phyloP scores from a whole-genome alignment of 176 grass and related monocot species.

The Hsuehochloa calcarea region DNA sequence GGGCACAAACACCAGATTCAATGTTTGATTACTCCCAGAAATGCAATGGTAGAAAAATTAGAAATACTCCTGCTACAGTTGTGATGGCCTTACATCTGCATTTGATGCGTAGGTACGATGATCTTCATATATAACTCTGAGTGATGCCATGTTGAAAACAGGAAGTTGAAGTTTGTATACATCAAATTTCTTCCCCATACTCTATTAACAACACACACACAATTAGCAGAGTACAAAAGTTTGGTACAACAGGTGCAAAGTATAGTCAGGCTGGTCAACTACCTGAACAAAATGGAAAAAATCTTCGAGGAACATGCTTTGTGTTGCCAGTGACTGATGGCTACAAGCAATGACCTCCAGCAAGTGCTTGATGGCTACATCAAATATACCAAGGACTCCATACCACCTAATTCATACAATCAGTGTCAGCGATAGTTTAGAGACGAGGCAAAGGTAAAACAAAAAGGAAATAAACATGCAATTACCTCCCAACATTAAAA shows the following conservation, averaged over 20 bases:
- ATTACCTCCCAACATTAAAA: slow-evolving; percentile 97
- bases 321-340: slow-evolving; percentile 74
- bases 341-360: slow-evolving; percentile 91
- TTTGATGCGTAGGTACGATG: slow-evolving; percentile 86
- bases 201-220: slow-evolving; percentile 43
- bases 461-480: slow-evolving; percentile 18
- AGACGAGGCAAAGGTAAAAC: slow-evolving; percentile 25
- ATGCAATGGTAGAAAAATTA: slow-evolving; percentile 15
- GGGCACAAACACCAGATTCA: neutral
- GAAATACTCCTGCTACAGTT: slow-evolving; percentile 22
- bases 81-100: slow-evolving; percentile 72
- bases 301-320: slow-evolving; percentile 83
- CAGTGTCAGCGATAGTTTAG: slow-evolving; percentile 25
- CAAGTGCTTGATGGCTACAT: slow-evolving; percentile 93
- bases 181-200: slow-evolving; percentile 72
- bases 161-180: slow-evolving; percentile 90
- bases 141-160: slow-evolving; percentile 80
- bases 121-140: slow-evolving; percentile 89
- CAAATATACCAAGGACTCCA: slow-evolving; percentile 84
- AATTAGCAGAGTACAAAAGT: slow-evolving; percentile 31
- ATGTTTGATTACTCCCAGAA: slow-evolving; percentile 21
- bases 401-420: slow-evolving; percentile 74
- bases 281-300: slow-evolving; percentile 99
- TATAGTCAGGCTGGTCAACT: neutral
- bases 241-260: slow-evolving; percentile 18